A percentile compares a stretch with the other conserved stretches of the same genome.
Conservation (phyloP, 495 filamentous ascomycete genomes). For the Echria macrotheca region DNA sequence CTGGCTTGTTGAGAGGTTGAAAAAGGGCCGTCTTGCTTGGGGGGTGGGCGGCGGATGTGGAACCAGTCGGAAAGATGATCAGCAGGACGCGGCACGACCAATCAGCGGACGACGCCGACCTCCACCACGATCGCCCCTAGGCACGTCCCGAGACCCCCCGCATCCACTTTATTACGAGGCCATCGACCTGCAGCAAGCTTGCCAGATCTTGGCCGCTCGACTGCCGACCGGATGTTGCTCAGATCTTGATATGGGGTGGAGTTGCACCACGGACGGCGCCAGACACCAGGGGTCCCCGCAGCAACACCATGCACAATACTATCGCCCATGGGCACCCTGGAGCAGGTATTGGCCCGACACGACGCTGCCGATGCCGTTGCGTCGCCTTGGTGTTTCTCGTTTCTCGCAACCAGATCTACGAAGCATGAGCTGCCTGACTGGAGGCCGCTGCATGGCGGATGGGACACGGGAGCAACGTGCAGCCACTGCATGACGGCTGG, state of each 20-base stretch:
- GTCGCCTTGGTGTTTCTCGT: conserved; percentile 8
- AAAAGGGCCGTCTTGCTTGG: background rate
- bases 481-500: conserved; percentile 31
- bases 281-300: background rate
- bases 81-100: conserved; percentile 26
- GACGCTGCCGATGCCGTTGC: background rate
- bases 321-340: background rate
- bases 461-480: conserved; percentile 15
- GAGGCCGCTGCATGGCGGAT: conserved; percentile 15
- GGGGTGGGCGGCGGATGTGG: conserved; percentile 16
- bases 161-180: conserved; percentile 22
- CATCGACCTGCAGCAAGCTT: conserved; percentile 19
- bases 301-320: too few relatives aligned
- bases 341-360: background rate
- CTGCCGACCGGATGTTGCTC: background rate
- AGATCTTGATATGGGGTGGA: conserved; percentile 6
- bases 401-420: background rate
- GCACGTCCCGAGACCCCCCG: conserved; percentile 24
- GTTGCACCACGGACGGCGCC: background rate
- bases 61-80: conserved; percentile 17
- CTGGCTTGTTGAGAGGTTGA: background rate
- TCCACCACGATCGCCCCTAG: conserved; percentile 20
- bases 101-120: conserved; percentile 20
- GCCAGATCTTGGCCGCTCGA: conserved; percentile 10
- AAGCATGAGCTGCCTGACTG: conserved; percentile 14